A percentile compares a stretch with the other conserved stretches of the same genome.
Evolutionary conservation across 495 filamentous ascomycete genomes (phyloP).

Genomic region (Sabuloglossum arenarium): DNA sequence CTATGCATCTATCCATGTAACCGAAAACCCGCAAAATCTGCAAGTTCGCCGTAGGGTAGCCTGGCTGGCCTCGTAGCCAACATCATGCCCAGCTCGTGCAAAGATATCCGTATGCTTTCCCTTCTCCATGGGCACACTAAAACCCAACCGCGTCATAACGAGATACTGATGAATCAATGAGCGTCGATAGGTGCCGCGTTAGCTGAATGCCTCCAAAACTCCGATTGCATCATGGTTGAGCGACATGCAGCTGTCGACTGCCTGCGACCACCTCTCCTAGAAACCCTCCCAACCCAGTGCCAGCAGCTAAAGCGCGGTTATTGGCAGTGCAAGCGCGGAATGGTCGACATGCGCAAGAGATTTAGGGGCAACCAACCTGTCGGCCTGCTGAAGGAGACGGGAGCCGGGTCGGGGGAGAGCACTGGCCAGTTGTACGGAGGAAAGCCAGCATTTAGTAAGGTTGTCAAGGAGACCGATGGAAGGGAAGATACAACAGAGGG

Average conservation of each 20-base stretch:
- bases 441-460: slow-evolving; percentile 37
- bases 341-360: slow-evolving; percentile 97
- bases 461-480: background rate
- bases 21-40: no score
- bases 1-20: no score
- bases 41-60: no score
- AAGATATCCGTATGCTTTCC: slow-evolving; percentile 63
- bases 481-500: background rate
- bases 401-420: slow-evolving; percentile 16
- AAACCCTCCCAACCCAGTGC: slow-evolving; percentile 65
- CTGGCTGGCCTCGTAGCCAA: background rate
- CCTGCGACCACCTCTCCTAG: slow-evolving; percentile 53
- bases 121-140: slow-evolving; percentile 8
- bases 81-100: slow-evolving; percentile 86
- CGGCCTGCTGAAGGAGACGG: slow-evolving; percentile 36
- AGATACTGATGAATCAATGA: no score
- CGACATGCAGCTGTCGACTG: slow-evolving; percentile 76
- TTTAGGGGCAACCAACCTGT: slow-evolving; percentile 92
- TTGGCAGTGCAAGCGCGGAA: slow-evolving; percentile 82
- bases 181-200: slow-evolving; percentile 77
- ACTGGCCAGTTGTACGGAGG: slow-evolving; percentile 64
- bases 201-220: slow-evolving; percentile 82
- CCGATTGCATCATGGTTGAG: slow-evolving; percentile 83
- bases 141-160: slow-evolving; percentile 1
- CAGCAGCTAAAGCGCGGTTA: slow-evolving; percentile 87